These are phyloP conservation scores for Stephanodiscus minutulus DNA, from an alignment of 108 stramenopile genomes.

Conservation along the genomic window DNA sequence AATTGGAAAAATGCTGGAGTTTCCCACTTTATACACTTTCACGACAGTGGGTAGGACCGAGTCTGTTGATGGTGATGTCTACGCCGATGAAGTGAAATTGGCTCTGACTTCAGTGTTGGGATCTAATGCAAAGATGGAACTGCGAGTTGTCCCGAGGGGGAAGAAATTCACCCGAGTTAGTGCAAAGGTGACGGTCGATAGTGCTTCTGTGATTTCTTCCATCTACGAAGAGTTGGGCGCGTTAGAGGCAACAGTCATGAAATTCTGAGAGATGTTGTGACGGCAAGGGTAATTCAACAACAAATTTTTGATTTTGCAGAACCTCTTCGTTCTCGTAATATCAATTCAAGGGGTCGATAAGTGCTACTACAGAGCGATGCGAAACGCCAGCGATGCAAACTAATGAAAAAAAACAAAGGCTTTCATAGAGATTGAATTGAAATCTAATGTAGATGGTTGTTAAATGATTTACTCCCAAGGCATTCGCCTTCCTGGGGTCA, in stretches of 20 bases:
- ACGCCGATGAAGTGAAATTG: conserved; percentile 55
- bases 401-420: no score
- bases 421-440: no score
- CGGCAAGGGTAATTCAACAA: background rate
- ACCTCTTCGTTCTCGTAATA: no score
- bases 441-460: background rate
- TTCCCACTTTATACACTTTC: conserved; percentile 69
- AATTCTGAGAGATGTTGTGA: conserved; percentile 44
- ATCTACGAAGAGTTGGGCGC: conserved; percentile 69
- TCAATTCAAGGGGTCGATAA: background rate
- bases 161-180: conserved; percentile 65
- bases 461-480: conserved; percentile 31
- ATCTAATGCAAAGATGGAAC: conserved; percentile 38
- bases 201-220: conserved; percentile 60
- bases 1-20: conserved; percentile 63
- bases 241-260: conserved; percentile 72
- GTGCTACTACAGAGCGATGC: no score
- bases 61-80: conserved; percentile 43
- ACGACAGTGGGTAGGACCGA: conserved; percentile 64
- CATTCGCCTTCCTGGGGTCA: conserved; percentile 39
- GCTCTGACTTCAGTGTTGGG: conserved; percentile 54
- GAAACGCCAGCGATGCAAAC: no score
- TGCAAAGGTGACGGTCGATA: conserved; percentile 63
- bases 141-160: conserved; percentile 62
- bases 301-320: background rate